Conservation (phyloP, 2,329 filamentous ascomycete genomes). For the Coniochaeta sp. region DNA sequence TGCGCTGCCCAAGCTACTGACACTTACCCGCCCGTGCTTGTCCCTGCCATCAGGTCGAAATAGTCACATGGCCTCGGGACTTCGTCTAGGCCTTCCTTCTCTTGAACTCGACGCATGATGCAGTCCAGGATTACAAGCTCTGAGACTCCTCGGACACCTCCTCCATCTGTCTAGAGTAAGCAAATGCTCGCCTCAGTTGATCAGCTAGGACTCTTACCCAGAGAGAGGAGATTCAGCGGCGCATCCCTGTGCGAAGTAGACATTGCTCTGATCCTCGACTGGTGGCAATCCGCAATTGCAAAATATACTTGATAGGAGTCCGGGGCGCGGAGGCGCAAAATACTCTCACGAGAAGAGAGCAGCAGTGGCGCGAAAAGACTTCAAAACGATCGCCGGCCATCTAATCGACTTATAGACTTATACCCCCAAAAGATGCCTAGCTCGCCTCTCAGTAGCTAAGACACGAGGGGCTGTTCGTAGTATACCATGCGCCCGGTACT, state of each 20-base stretch:
- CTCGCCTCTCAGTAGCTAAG: background rate
- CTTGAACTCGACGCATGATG: slow-evolving; percentile 22
- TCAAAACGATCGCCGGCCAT: background rate
- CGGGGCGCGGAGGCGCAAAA: too few species aligned
- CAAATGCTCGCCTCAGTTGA: background rate
- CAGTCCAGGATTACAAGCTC: slow-evolving; percentile 24
- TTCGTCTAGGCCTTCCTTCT: slow-evolving; percentile 9
- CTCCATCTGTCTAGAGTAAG: slow-evolving; percentile 17
- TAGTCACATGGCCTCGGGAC: slow-evolving; percentile 25
- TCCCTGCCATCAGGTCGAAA: slow-evolving; percentile 32
- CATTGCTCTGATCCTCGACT: background rate
- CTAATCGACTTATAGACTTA: background rate
- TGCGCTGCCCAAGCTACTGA: too few species aligned
- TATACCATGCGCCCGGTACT: background rate
- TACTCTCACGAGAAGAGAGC: too few species aligned
- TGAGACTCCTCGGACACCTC: slow-evolving; percentile 26
- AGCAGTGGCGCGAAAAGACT: background rate
- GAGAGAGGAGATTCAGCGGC: slow-evolving; percentile 12
- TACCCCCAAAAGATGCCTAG: background rate
- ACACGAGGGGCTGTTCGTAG: background rate
- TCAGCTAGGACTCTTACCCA: slow-evolving; percentile 9
- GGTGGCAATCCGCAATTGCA: too few species aligned
- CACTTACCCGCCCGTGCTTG: slow-evolving; percentile 25
- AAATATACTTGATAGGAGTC: too few species aligned
- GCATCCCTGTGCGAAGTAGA: background rate